These are phyloP conservation scores for Entomortierella beljakovae DNA, from an alignment of 192 early-diverging fungal species.

Conservation along the genomic window DNA sequence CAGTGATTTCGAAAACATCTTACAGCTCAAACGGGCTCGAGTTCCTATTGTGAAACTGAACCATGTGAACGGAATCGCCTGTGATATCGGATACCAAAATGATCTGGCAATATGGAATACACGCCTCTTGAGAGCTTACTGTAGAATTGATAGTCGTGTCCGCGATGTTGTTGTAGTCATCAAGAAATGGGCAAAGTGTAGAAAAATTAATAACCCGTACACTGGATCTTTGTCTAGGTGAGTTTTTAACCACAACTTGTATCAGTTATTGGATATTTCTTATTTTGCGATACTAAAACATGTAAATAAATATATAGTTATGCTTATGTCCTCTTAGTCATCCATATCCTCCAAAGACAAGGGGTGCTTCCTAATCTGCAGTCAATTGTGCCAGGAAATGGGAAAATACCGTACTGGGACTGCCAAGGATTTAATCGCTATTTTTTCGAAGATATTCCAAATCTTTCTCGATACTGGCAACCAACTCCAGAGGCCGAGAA, in stretches of 20 bases:
- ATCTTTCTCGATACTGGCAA: slow-evolving; percentile 31
- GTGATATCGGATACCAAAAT: slow-evolving; percentile 57
- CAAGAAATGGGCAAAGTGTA: slow-evolving; percentile 53
- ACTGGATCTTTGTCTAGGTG: slow-evolving; percentile 47
- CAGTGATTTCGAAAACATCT: slow-evolving; percentile 39
- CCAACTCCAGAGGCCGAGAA: slow-evolving; percentile 34
- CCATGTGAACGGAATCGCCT: slow-evolving; percentile 44
- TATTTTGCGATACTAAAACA: neutral
- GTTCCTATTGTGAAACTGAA: slow-evolving; percentile 53
- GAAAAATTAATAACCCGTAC: slow-evolving; percentile 55
- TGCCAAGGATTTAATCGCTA: slow-evolving; percentile 53
- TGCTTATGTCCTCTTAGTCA: slow-evolving; percentile 49
- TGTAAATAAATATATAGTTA: slow-evolving; percentile 20
- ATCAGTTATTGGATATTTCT: neutral
- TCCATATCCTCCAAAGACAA: slow-evolving; percentile 40
- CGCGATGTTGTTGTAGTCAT: slow-evolving; percentile 51
- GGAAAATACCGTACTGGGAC: slow-evolving; percentile 35
- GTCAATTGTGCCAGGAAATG: slow-evolving; percentile 35
- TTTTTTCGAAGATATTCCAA: slow-evolving; percentile 48
- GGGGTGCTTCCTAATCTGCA: slow-evolving; percentile 56
- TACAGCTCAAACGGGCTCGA: slow-evolving; percentile 39
- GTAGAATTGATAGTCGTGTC: slow-evolving; percentile 42
- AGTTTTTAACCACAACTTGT: neutral
- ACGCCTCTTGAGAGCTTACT: slow-evolving; percentile 47
- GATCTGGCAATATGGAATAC: slow-evolving; percentile 57